phyloP scores from a whole-genome alignment of 78 protist genomes.

The Creolimax fragrantissima region DNA sequence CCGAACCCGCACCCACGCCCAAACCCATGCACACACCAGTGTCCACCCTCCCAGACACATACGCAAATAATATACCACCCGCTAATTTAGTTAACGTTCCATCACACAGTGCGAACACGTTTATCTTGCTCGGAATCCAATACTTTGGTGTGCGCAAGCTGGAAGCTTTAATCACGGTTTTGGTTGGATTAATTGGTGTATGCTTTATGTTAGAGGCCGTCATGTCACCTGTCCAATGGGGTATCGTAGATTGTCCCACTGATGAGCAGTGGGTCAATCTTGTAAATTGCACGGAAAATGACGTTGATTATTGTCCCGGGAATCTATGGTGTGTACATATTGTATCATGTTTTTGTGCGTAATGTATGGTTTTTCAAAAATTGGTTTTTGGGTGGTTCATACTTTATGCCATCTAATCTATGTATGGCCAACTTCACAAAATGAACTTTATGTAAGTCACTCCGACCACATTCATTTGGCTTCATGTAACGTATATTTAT shows the following conservation, averaged over 20 bases:
- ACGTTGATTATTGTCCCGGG: neutral
- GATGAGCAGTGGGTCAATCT: conserved; percentile 10
- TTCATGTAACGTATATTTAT: no score
- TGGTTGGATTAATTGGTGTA: conserved; percentile 9
- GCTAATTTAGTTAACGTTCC: neutral
- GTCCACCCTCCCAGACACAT: neutral
- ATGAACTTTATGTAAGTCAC: no score
- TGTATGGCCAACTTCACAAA: no score
- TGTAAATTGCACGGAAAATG: neutral
- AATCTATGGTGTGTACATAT: neutral
- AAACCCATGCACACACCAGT: neutral
- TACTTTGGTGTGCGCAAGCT: conserved; percentile 11
- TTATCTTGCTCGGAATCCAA: neutral
- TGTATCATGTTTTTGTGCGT: neutral
- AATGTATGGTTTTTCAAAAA: no score
- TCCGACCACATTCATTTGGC: no score
- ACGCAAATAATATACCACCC: neutral
- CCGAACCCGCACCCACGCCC: neutral
- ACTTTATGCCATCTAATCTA: no score
- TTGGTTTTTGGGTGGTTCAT: no score
- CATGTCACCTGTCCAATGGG: conserved; percentile 8
- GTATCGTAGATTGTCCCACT: neutral
- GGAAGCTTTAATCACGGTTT: neutral
- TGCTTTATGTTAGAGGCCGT: conserved; percentile 17
- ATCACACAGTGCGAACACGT: conserved; percentile 16